phyloP scores from a whole-genome alignment of 768 basidiomycete genomes.

The Rubroboletus pulcherrimus region DNA sequence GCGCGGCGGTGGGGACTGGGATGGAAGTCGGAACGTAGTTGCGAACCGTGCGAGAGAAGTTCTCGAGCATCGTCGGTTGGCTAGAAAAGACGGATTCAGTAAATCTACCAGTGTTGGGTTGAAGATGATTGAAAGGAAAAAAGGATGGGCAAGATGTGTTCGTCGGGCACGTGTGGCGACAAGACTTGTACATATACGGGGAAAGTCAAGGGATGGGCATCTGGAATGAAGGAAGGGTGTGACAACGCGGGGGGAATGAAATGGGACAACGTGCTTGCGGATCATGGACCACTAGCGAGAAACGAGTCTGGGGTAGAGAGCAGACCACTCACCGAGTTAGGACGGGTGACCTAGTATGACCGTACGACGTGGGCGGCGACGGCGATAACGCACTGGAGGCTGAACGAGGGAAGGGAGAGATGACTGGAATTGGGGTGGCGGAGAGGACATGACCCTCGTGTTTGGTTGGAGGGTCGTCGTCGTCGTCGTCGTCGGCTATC shows the following conservation, averaged over 20 bases:
- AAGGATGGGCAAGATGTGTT: not conserved
- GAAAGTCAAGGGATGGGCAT: not conserved
- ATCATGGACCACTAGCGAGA: conserved; percentile 3
- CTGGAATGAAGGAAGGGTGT: conserved; percentile 10
- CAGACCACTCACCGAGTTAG: conserved; percentile 26
- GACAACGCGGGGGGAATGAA: conserved; percentile 10
- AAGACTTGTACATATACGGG: conserved; percentile 14
- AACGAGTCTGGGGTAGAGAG: not conserved
- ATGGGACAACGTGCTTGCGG: not conserved
- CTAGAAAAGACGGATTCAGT: conserved; percentile 30
- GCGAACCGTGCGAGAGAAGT: conserved; percentile 50
- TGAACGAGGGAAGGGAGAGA: conserved; percentile 13
- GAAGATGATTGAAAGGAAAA: not conserved
- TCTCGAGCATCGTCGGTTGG: conserved; percentile 48
- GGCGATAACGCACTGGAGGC: conserved; percentile 10
- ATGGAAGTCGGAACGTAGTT: conserved; percentile 53
- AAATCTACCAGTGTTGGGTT: not conserved
- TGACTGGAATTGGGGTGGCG: conserved; percentile 4
- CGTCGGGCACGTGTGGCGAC: conserved; percentile 15
- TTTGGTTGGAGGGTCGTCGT: conserved; percentile 23
- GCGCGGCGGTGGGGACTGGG: conserved; percentile 43
- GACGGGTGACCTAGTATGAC: conserved; percentile 32
- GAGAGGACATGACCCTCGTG: conserved; percentile 27
- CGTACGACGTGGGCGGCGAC: conserved; percentile 12
- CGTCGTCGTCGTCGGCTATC: conserved; percentile 21